Evolutionary conservation across 495 filamentous ascomycete genomes (phyloP), one percentile per base, ranked within the genome.

Genomic region (Annulohypoxylon moriforme): DNA sequence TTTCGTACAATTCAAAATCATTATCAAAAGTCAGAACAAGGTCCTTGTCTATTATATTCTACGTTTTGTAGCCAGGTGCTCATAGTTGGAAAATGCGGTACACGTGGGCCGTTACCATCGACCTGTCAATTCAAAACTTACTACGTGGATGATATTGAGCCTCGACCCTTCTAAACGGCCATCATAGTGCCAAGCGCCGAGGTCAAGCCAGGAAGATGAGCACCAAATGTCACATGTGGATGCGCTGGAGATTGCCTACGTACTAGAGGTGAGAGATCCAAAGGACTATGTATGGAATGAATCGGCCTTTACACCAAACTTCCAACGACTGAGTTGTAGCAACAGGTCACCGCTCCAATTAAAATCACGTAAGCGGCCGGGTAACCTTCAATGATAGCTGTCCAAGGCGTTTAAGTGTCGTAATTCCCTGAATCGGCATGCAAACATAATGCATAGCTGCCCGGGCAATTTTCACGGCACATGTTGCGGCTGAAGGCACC

Each of bases 81-180:
- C 8, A 55, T 27, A 0, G 18, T 40, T 66, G 40, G n/a, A 38
- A 36, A 20, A 52, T 55, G 47, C 46, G 14, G 52, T 62, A 52
- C 69, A 72, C 69, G 69, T 72, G 69, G 64, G 58, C 55, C 4
- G 33, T 64, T 55, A 11, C 57, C 46, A 38, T 60, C 47, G 60
- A 40, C 6, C 57, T 52, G 33, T 63, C 59, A 59, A 46, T 5
- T 60, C 60, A 42, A 52, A 24, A 50, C 44, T 63, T 60, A 44
- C 24, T 72, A 71, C 62, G 52, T 64, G 49, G 58, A 16, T 52
- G 53, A 33, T 53, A 60, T 60, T 25, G 20, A 20, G 27, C 42
- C 60, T 60, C 33, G 25, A 29, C 27, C 11, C 59, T 53, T 36
- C 44, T 33, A 27, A 46, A 18, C 10, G n/a, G 18, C 46, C 33